Percentiles rank a stretch among this genome's conserved stretches.
Evolutionary conservation across 441 rosid species (phyloP).

Genomic region (Biscutella laevigata): DNA sequence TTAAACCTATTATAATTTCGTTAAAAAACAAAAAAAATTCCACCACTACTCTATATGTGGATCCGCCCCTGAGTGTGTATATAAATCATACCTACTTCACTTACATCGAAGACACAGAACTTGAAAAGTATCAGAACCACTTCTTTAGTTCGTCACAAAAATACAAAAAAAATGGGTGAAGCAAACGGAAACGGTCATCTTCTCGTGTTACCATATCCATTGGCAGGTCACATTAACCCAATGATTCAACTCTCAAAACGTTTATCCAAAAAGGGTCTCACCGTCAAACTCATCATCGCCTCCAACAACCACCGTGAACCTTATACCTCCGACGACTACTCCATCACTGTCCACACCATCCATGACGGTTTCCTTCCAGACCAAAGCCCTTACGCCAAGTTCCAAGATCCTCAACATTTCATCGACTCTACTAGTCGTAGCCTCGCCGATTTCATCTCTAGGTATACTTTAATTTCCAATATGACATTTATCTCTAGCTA

Average conservation of each 20-base stretch:
- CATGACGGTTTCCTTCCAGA: slow-evolving; percentile 25
- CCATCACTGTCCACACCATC: slow-evolving; percentile 34
- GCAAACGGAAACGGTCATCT: slow-evolving; percentile 26
- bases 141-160: neutral
- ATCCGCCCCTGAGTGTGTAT: too few species aligned
- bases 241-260: slow-evolving; percentile 53
- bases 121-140: neutral
- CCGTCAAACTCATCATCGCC: slow-evolving; percentile 31
- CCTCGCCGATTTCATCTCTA: slow-evolving; percentile 23
- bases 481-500: neutral
- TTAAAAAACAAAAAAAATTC: too few species aligned
- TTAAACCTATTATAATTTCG: too few species aligned
- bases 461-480: slow-evolving; percentile 2
- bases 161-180: slow-evolving; percentile 9
- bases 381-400: slow-evolving; percentile 14
- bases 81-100: neutral
- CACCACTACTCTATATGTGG: too few species aligned
- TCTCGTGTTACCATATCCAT: slow-evolving; percentile 31
- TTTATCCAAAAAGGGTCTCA: slow-evolving; percentile 33
- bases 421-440: slow-evolving; percentile 15
- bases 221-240: slow-evolving; percentile 58
- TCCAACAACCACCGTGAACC: slow-evolving; percentile 21
- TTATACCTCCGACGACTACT: slow-evolving; percentile 14
- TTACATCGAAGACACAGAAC: neutral
- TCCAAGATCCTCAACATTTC: slow-evolving; percentile 12